Base-by-base conservation (phyloP, 1,284 basidiomycete species). In the Macrocystidia cucumis region DNA sequence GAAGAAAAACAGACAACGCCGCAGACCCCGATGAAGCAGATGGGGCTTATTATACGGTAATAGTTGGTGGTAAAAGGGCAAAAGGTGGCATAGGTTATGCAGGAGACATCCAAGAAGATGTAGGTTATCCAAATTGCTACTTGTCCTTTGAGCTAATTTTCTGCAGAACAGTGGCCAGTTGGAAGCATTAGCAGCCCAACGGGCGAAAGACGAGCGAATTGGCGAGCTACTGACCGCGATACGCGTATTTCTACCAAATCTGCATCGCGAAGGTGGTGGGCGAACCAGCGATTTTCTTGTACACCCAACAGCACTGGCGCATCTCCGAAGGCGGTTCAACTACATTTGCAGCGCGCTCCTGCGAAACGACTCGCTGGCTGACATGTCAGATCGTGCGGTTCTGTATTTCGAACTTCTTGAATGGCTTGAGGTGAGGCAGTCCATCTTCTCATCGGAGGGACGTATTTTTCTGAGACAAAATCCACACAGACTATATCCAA, bases 371-470 rank as follows among this genome's bases (percentile, higher is more conserved):
- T 93, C 91, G 7, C 63, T 96, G 24, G 73, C 86, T 27, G 91
- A 95, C 53, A 93, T 95, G 90, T 86, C 83, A 9, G 88, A 91
- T 44, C 78, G 91, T 9, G 78, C 77, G 3, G 65, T 78, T 4
- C 62, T 96, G n/a, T 96, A 93, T 56, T 83, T 84, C 51, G 88
- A 91, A 48, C 58, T 95, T 11, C 73, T 95, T 36, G 78, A 87
- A 46, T 95, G 91, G 91, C 68, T 95, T 5, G 85, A 91, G 74
- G 90, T 90, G 57, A 45, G 63, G 40, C 5, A 17, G 21, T 21
- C 30, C 16, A 16, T 32, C 29, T 25, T 30, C 36, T 31, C 16
- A 9, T 34, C 25, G n/a, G 19, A n/a, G 24, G 33, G 3, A 24
- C 11, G 23, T 18, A 9, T 18, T 11, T 28, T 18, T 23, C 24